Evolutionary conservation across 495 filamentous ascomycete genomes (phyloP).

Genomic region (Tuber borchii): DNA sequence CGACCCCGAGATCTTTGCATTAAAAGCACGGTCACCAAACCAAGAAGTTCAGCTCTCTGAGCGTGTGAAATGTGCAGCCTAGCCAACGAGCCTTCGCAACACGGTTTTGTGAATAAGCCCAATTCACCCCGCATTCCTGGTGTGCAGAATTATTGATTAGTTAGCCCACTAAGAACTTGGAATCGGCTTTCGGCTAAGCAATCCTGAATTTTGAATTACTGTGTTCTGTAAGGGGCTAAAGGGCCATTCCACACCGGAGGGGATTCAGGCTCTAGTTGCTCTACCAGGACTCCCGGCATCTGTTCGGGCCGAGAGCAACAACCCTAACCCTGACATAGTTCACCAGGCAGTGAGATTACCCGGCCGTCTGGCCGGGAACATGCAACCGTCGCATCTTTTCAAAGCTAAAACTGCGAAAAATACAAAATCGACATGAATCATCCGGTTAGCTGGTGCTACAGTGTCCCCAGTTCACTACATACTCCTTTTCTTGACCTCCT

Average conservation of each 20-base stretch:
- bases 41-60: background rate
- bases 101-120: background rate
- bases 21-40: background rate
- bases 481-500: background rate
- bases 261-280: background rate
- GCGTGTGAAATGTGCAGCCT: background rate
- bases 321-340: background rate
- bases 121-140: background rate
- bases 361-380: background rate
- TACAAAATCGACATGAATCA: background rate
- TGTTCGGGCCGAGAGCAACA: background rate
- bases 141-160: background rate
- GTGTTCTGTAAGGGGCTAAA: background rate
- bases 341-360: background rate
- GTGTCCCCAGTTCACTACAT: background rate
- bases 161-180: background rate
- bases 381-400: constrained; percentile 35
- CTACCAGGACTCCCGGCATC: too few relatives aligned
- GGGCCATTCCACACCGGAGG: background rate
- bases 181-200: background rate
- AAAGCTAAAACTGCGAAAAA: background rate
- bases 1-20: background rate
- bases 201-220: background rate
- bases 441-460: background rate
- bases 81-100: background rate